These are phyloP conservation scores for Suillus ampliporus DNA, from an alignment of 768 basidiomycete genomes.

Conservation along the genomic window DNA sequence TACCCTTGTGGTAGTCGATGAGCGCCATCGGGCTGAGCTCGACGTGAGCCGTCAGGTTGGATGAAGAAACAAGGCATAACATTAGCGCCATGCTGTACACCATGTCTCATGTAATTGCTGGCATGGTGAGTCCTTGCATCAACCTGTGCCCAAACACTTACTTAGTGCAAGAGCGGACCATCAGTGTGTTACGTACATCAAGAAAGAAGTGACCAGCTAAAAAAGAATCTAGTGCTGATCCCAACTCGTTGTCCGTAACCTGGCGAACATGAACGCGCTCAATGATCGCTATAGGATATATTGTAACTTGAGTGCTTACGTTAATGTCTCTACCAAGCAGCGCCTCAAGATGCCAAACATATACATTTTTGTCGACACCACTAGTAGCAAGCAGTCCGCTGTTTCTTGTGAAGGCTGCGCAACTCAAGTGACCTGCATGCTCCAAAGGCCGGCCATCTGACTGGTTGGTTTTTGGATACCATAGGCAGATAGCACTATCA, in stretches of 20 bases:
- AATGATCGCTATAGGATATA: background rate
- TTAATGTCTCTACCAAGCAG: background rate
- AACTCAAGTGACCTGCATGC: background rate
- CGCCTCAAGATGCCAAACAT: background rate
- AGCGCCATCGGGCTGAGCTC: background rate
- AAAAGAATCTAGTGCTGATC: background rate
- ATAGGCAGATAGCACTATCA: background rate
- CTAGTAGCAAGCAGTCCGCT: background rate
- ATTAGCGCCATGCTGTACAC: no score
- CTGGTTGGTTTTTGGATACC: background rate
- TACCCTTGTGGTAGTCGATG: background rate
- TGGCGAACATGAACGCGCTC: background rate
- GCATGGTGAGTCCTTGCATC: background rate
- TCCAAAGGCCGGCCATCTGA: background rate
- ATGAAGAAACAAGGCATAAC: background rate
- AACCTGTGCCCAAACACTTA: background rate
- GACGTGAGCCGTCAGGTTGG: background rate
- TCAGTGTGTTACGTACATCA: background rate
- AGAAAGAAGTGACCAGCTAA: background rate
- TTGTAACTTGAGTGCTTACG: background rate
- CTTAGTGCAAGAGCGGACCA: background rate
- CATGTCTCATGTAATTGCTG: background rate
- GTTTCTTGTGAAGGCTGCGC: conserved; percentile 3
- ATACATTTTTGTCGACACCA: background rate
- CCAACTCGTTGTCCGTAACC: background rate